phyloP scores from a whole-genome alignment of 805 yeast species.

The Lachancea meyersii region DNA sequence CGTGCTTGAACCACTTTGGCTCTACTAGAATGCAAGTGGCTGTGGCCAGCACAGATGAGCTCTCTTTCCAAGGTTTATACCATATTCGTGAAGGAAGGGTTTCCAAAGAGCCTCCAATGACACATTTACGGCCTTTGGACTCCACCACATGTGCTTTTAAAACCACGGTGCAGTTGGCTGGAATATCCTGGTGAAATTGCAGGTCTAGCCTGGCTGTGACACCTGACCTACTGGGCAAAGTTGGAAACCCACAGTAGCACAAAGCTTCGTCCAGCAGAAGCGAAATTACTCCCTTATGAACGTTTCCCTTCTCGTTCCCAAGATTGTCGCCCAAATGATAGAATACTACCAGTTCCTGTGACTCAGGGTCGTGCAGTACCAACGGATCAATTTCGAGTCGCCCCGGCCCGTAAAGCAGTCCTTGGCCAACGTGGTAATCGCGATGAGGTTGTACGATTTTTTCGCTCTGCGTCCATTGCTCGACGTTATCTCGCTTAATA shows the following conservation, averaged over 20 bases:
- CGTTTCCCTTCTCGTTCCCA: constrained; percentile 61
- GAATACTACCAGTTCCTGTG: constrained; percentile 54
- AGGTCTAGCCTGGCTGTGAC: constrained; percentile 77
- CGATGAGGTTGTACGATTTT: constrained; percentile 55
- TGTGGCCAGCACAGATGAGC: constrained; percentile 43
- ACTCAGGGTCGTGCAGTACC: constrained; percentile 45
- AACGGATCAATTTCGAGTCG: constrained; percentile 73
- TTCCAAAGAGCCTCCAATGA: constrained; percentile 65
- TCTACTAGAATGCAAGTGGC: constrained; percentile 73
- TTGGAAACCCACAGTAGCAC: constrained; percentile 79
- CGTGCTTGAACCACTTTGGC: constrained; percentile 80
- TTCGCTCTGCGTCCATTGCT: constrained; percentile 35
- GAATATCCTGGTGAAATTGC: constrained; percentile 45
- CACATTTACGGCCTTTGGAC: constrained; percentile 72
- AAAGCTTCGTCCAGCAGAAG: constrained; percentile 79
- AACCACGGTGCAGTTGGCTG: constrained; percentile 57
- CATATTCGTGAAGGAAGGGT: constrained; percentile 15
- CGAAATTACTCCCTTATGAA: constrained; percentile 77
- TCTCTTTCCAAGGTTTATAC: constrained; percentile 16
- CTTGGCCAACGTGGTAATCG: constrained; percentile 61
- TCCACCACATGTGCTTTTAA: constrained; percentile 61
- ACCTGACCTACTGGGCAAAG: constrained; percentile 74
- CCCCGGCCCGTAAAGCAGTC: constrained; percentile 61
- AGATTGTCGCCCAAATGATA: constrained; percentile 65
- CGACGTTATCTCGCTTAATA: constrained; percentile 13